Conservation (phyloP, 768 basidiomycete genomes). For the Rhodosporidiobolus sp. region DNA sequence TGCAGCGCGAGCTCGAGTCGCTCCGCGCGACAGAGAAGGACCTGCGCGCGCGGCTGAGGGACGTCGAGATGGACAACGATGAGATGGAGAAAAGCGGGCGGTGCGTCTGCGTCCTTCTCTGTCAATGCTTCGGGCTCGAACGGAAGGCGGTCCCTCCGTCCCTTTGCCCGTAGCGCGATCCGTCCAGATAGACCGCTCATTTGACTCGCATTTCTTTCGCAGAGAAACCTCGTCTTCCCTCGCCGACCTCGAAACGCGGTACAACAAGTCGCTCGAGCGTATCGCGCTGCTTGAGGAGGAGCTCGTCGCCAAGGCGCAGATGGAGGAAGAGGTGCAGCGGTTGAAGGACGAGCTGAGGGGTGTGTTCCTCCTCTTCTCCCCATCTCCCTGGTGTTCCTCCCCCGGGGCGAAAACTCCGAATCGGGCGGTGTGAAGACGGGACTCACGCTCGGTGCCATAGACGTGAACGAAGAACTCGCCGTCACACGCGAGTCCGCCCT, state of each 20-base stretch:
- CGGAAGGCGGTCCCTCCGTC: too few relatives aligned
- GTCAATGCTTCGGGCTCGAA: too few relatives aligned
- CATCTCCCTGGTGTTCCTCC: too few relatives aligned
- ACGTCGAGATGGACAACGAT: slow-evolving; percentile 96
- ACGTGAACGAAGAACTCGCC: slow-evolving; percentile 32
- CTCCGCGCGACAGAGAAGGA: slow-evolving; percentile 70
- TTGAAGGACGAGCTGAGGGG: slow-evolving; percentile 90
- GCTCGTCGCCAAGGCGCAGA: slow-evolving; percentile 77
- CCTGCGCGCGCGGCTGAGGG: slow-evolving; percentile 69
- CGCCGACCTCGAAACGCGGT: slow-evolving; percentile 67
- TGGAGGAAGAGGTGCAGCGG: slow-evolving; percentile 88
- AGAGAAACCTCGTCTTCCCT: slow-evolving; percentile 50
- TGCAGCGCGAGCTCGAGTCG: slow-evolving; percentile 86
- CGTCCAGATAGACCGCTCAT: too few relatives aligned
- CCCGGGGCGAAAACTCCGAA: too few relatives aligned
- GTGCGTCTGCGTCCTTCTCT: slow-evolving; percentile 39
- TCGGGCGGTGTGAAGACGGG: too few relatives aligned
- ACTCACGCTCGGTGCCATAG: neutral
- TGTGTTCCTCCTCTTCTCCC: slow-evolving; percentile 47
- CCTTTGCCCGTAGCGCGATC: too few relatives aligned
- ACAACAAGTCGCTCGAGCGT: slow-evolving; percentile 87
- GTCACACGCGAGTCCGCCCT: slow-evolving; percentile 1
- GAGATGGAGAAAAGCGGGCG: slow-evolving; percentile 94
- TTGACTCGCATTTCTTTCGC: slow-evolving; percentile 53
- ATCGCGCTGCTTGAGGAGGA: slow-evolving; percentile 97